Conservation (phyloP, 73 alveolate species). For the Stentor coeruleus region DNA sequence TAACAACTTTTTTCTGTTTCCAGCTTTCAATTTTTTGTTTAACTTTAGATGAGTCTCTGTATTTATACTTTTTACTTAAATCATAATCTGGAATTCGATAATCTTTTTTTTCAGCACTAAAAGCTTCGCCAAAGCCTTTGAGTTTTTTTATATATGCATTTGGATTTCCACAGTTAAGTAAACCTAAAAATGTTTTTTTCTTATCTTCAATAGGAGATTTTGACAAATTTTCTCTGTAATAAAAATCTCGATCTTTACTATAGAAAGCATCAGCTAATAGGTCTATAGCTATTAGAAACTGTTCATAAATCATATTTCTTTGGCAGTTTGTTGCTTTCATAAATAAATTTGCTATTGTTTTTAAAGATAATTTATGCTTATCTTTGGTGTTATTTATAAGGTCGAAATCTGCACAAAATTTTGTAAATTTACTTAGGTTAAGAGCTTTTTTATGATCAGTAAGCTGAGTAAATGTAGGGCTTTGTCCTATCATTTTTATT, state of each 20-base stretch:
- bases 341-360: not conserved
- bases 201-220: not conserved
- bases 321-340: not conserved
- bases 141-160: not conserved
- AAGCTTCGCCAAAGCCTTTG: conserved; percentile 15
- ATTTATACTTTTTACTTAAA: conserved; percentile 5
- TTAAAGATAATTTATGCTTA: not conserved
- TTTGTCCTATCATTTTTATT: not conserved
- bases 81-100: conserved; percentile 20
- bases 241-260: not conserved
- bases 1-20: not conserved
- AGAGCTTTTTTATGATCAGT: not conserved
- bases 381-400: not conserved
- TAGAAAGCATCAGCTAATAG: not conserved
- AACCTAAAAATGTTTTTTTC: not conserved
- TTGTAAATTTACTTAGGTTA: conserved; percentile 13
- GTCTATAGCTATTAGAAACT: not conserved
- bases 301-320: not conserved
- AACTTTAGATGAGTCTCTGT: not conserved
- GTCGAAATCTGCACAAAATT: conserved; percentile 17
- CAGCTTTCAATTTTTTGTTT: not conserved
- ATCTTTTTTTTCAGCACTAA: not conserved
- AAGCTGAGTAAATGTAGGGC: conserved; percentile 7
- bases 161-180: conserved; percentile 4
- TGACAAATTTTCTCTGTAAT: not conserved